Conservation (phyloP, 331 rosid species). For the Erythrophleum ivorense region DNA sequence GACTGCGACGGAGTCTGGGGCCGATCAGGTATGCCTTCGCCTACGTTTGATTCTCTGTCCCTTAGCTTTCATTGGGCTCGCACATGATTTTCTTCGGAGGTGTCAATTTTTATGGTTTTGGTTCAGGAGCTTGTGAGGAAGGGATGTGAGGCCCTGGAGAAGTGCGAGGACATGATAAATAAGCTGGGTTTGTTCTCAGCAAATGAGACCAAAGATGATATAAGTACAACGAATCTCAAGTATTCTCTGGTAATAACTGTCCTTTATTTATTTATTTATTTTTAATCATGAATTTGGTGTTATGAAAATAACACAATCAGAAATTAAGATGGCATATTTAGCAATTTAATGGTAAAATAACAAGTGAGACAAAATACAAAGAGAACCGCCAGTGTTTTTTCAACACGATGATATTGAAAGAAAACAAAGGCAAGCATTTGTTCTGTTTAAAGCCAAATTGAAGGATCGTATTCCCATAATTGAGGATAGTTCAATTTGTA, state of each 20-base stretch:
- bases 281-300: too few species aligned
- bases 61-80: background rate
- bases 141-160: conserved; percentile 65
- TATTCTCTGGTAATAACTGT: conserved; percentile 71
- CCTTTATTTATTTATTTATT: background rate
- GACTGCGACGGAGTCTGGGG: conserved; percentile 60
- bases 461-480: background rate
- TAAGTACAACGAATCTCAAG: conserved; percentile 81
- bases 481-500: background rate
- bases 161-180: conserved; percentile 79
- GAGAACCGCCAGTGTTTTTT: background rate
- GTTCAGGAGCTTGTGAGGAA: conserved; percentile 67
- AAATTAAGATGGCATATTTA: background rate
- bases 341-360: background rate
- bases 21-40: conserved; percentile 62
- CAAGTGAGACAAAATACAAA: background rate
- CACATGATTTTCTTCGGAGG: background rate
- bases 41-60: background rate
- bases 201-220: conserved; percentile 93
- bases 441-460: background rate
- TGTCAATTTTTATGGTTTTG: conserved; percentile 25
- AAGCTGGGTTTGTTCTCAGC: conserved; percentile 85
- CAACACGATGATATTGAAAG: background rate
- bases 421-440: background rate
- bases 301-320: background rate